Conservation (phyloP, 345 rosid genomes). For the Brassica rapa region DNA sequence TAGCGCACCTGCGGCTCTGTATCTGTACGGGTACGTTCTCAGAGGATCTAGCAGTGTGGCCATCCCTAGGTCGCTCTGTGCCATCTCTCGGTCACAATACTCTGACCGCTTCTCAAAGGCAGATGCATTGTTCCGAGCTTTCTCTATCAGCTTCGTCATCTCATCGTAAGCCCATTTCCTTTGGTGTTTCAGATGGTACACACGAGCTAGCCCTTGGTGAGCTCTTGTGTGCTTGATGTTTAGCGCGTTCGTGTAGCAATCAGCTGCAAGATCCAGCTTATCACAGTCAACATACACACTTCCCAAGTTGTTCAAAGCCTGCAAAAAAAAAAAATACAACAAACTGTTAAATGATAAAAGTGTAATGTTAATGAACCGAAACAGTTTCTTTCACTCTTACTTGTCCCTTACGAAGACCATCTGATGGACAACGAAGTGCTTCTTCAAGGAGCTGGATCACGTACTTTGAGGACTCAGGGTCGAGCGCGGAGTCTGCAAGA, state of each 20-base stretch:
- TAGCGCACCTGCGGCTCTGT: slow-evolving; percentile 85
- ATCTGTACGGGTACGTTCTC: slow-evolving; percentile 93
- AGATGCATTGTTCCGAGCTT: slow-evolving; percentile 85
- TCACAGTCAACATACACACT: slow-evolving; percentile 83
- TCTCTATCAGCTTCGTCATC: slow-evolving; percentile 94
- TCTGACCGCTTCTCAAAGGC: slow-evolving; percentile 97
- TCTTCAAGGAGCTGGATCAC: slow-evolving; percentile 85
- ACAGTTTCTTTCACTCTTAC: slow-evolving; percentile 43
- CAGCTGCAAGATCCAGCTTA: slow-evolving; percentile 85
- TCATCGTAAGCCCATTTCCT: slow-evolving; percentile 87
- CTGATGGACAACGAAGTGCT: slow-evolving; percentile 95
- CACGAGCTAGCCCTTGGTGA: slow-evolving; percentile 94
- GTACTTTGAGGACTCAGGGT: slow-evolving; percentile 62
- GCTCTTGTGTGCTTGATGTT: slow-evolving; percentile 96
- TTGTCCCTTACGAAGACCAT: slow-evolving; percentile 97
- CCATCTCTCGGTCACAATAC: slow-evolving; percentile 91
- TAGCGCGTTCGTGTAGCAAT: slow-evolving; percentile 86
- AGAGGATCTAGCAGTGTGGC: slow-evolving; percentile 86
- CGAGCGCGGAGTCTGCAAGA: slow-evolving; percentile 70
- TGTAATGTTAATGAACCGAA: neutral
- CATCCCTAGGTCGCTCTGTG: slow-evolving; percentile 77
- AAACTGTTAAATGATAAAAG: slow-evolving; percentile 4
- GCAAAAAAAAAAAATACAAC: slow-evolving; percentile 27
- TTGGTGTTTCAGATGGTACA: slow-evolving; percentile 78
- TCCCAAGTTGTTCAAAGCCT: slow-evolving; percentile 94